Base-by-base conservation (phyloP, 2,329 filamentous ascomycete species). In the Graphiopsis chlorocephala region DNA sequence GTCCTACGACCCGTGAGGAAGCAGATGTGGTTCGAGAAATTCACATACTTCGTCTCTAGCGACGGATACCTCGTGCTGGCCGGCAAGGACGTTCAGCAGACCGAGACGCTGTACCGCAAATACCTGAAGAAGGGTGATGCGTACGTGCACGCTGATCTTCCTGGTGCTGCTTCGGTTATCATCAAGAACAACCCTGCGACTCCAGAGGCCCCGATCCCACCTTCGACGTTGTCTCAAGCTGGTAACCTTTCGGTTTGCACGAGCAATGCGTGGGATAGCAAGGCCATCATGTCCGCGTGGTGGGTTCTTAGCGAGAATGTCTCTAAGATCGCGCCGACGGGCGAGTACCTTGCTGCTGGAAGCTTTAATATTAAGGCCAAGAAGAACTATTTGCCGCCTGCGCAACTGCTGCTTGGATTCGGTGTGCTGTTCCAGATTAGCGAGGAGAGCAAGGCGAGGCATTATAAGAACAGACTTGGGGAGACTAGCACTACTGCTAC, bases 21-120 rank as follows among this genome's bases (percentile, higher is more conserved):
- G 72, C 90, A 89, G 69, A 86, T 93, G 72, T 99, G 95, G 95
- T 99, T 97, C 70, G 95, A 99, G 73, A 99, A 99, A 78, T 99
- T 97, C 72, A 82, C 88, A 29, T 98, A 92, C 85, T 99, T 99
- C 79, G 86, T 98, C 70, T 97, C 93, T 0, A 96, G 93, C 0
- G 95, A 99, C 73, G 93, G 94, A 4, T 97, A 98, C 75, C 84
- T 99, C 6, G 91, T 98, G 0, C 84, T 99, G 17, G 94, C 69
- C 52, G 94, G 93, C 17, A 92, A 92, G 67, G 95, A 99, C 79
- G 85, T 88, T 1, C 90, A 92, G 71, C 95, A 99, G 75, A 93
- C 90, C 72, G 95, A 99, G 76, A 89, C 93, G 47, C 82, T 99
- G n/a, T 99, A 98, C 79, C 88, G 89, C 67, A 87, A 87, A 26